A percentile compares a stretch with the other conserved stretches of the same genome.
Conservation (phyloP, 345 rosid species). For the Populus pruinosa region DNA sequence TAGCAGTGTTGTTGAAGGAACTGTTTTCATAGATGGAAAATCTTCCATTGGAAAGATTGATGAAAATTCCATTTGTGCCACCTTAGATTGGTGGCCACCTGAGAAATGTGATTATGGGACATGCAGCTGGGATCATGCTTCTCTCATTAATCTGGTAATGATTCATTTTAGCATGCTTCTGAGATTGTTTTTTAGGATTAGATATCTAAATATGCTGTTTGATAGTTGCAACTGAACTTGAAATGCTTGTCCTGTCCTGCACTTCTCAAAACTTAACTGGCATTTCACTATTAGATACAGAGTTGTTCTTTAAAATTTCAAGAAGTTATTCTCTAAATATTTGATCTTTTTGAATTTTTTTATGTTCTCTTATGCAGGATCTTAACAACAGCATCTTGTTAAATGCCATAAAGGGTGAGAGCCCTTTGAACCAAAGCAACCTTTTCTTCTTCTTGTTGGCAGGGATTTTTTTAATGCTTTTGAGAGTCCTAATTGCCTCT, state of each 20-base stretch:
- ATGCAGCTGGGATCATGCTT: constrained; percentile 84
- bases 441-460: background rate
- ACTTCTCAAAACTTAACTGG: background rate
- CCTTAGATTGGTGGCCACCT: constrained; percentile 99
- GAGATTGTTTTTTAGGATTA: background rate
- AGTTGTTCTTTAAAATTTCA: background rate
- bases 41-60: constrained; percentile 63
- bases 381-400: constrained; percentile 45
- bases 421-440: background rate
- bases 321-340: background rate
- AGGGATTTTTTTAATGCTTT: background rate
- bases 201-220: background rate
- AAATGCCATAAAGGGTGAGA: constrained; percentile 56
- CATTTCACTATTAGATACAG: background rate
- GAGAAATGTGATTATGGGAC: constrained; percentile 94
- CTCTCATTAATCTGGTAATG: constrained; percentile 82
- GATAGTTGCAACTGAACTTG: background rate
- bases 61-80: constrained; percentile 87
- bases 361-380: constrained; percentile 43
- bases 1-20: constrained; percentile 29
- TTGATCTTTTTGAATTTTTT: background rate
- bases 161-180: background rate
- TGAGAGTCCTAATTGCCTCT: background rate
- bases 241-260: background rate
- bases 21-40: constrained; percentile 51